These are phyloP conservation scores for Tripidium arundinaceum DNA, from an alignment of 202 grass and related monocot species.

Conservation along the genomic window DNA sequence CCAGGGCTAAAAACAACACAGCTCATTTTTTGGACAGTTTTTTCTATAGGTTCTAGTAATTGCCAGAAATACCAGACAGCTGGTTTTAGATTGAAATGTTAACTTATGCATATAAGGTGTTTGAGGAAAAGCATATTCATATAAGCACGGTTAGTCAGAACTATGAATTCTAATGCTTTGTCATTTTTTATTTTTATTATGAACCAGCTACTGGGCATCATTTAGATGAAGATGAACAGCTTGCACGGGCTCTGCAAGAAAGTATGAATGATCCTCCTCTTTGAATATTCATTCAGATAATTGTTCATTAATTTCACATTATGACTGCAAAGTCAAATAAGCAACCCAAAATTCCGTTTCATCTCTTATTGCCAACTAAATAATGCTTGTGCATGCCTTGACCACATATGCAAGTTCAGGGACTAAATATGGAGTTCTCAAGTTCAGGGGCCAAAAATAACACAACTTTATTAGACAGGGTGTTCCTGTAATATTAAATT, in stretches of 20 bases:
- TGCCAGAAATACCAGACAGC: slow-evolving; percentile 2
- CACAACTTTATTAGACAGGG: not conserved
- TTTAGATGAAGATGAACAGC: slow-evolving; percentile 70
- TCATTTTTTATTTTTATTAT: slow-evolving; percentile 28
- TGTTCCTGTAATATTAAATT: slow-evolving; percentile 11
- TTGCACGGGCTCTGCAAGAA: slow-evolving; percentile 87
- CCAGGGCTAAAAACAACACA: not conserved
- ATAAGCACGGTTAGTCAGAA: slow-evolving; percentile 9
- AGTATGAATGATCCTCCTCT: slow-evolving; percentile 64
- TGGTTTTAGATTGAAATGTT: slow-evolving; percentile 20
- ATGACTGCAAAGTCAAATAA: not conserved
- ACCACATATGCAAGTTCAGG: not conserved
- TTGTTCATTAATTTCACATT: not conserved
- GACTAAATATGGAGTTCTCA: not conserved
- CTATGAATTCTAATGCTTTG: not conserved
- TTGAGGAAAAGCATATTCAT: not conserved
- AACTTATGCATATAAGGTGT: not conserved
- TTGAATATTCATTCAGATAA: slow-evolving; percentile 28
- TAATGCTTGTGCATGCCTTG: not conserved
- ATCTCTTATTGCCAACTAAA: not conserved
- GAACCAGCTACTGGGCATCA: slow-evolving; percentile 40
- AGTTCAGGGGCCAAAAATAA: not conserved
- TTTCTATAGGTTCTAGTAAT: not conserved
- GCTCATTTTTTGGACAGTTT: not conserved
- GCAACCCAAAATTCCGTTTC: not conserved